Conservation (phyloP, 495 filamentous ascomycete species). For the Aspergillus kassunensis region DNA sequence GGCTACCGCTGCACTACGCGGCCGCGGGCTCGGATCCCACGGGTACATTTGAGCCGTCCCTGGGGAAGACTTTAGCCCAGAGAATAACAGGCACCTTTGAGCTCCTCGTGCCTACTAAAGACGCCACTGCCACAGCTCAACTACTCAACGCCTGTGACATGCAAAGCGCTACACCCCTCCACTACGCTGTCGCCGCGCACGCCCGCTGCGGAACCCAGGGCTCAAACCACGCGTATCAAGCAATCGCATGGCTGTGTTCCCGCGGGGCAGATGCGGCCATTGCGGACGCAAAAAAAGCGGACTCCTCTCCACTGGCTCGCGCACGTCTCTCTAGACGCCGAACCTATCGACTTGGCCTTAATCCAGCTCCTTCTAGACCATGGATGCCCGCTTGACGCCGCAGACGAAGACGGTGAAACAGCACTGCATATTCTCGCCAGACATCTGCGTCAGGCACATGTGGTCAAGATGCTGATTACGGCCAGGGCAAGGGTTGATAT, state of each 20-base stretch:
- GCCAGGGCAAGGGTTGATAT: background rate
- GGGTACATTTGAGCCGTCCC: background rate
- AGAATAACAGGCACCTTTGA: conserved; percentile 8
- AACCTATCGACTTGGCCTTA: conserved; percentile 6
- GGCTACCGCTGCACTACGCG: conserved; percentile 18
- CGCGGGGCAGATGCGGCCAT: conserved; percentile 11
- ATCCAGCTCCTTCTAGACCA: conserved; percentile 11
- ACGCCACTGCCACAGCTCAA: conserved; percentile 1
- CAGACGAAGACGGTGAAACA: background rate
- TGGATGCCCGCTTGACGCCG: background rate
- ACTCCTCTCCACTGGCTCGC: conserved; percentile 17
- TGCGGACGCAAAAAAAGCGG: conserved; percentile 8
- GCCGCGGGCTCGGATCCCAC: conserved; percentile 1
- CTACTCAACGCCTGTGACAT: conserved; percentile 8
- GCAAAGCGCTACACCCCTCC: conserved; percentile 9
- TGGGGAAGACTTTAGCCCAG: conserved; percentile 2
- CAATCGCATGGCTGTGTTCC: conserved; percentile 5
- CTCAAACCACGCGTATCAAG: conserved; percentile 4
- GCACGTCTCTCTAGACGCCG: background rate
- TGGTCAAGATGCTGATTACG: background rate
- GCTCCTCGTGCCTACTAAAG: conserved; percentile 7
- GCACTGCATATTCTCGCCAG: background rate
- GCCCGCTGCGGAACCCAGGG: conserved; percentile 2
- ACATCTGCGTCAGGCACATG: background rate
- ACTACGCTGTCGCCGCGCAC: conserved; percentile 9